Evolutionary conservation across 2,329 filamentous ascomycete species (phyloP).

Genomic region (Westerdykella aurantiaca): DNA sequence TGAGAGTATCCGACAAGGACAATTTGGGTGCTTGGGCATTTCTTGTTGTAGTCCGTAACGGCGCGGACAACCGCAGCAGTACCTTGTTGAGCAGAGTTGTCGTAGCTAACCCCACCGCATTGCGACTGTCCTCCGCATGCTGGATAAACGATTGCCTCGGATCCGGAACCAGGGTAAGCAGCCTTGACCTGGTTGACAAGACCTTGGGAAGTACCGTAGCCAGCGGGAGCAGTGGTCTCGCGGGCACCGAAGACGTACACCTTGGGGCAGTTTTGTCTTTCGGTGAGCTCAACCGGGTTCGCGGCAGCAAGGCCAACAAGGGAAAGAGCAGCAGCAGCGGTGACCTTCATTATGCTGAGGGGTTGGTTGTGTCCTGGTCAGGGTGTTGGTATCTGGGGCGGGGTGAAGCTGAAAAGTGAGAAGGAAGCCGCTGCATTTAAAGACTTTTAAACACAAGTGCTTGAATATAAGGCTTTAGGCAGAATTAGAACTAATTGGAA

Average conservation of each 20-base stretch:
- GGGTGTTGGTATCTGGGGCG: constrained; percentile 8
- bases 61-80: constrained; percentile 54
- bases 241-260: constrained; percentile 44
- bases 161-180: constrained; percentile 37
- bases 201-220: constrained; percentile 37
- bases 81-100: constrained; percentile 53
- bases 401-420: constrained; percentile 8
- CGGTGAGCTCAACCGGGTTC: constrained; percentile 31
- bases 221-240: constrained; percentile 39
- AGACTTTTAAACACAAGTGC: constrained; percentile 2
- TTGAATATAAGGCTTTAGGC: constrained; percentile 24
- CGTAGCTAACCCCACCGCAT: constrained; percentile 57
- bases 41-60: constrained; percentile 53
- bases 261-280: constrained; percentile 35
- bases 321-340: constrained; percentile 24
- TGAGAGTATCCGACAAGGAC: constrained; percentile 60
- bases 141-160: constrained; percentile 44
- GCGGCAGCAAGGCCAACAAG: constrained; percentile 30
- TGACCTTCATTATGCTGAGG: constrained; percentile 26
- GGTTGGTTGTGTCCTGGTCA: neutral
- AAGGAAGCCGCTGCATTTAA: neutral
- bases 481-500: constrained; percentile 19
- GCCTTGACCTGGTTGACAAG: constrained; percentile 39
- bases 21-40: constrained; percentile 53
- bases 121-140: constrained; percentile 57